Evolutionary conservation across 805 yeast species (phyloP).

Genomic region (Kregervanrija pseudodelftensis): DNA sequence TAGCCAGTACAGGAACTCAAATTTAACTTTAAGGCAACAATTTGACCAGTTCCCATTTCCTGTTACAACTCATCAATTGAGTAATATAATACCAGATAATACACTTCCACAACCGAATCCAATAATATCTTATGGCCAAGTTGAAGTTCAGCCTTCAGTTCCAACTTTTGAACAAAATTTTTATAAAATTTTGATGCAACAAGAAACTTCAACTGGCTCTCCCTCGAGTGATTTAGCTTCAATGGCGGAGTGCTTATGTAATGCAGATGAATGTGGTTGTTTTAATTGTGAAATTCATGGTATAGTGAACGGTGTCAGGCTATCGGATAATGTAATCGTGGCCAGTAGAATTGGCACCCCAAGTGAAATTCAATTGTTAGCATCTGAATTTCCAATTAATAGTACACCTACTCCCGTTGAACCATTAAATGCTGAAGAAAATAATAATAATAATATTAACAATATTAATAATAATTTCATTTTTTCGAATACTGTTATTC

Average conservation of each 20-base stretch:
- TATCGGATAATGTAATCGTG: slow-evolving; percentile 23
- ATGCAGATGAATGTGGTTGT: slow-evolving; percentile 28
- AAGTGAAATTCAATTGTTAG: slow-evolving; percentile 4
- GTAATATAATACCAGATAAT: background rate
- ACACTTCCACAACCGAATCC: background rate
- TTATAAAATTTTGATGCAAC: slow-evolving; percentile 4
- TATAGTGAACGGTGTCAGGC: slow-evolving; percentile 24
- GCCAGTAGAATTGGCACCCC: slow-evolving; percentile 3
- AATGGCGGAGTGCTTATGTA: slow-evolving; percentile 24
- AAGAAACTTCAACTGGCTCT: background rate
- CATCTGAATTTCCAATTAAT: slow-evolving; percentile 1
- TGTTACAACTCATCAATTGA: background rate
- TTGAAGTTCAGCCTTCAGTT: slow-evolving; percentile 15
- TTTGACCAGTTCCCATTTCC: slow-evolving; percentile 13
- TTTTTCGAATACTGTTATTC: no score
- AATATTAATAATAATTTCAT: no score
- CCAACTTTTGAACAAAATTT: slow-evolving; percentile 11
- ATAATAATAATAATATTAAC: no score
- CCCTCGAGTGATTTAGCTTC: slow-evolving; percentile 1
- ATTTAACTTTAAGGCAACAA: slow-evolving; percentile 11
- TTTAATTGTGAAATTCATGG: slow-evolving; percentile 29
- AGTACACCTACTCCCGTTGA: no score
- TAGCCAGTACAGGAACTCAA: slow-evolving; percentile 4
- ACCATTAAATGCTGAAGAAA: no score
- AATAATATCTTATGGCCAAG: slow-evolving; percentile 18